Percentiles rank a stretch among this genome's conserved stretches.
These are phyloP conservation scores for Spizellomyces sp. DNA, from an alignment of 192 early-diverging fungal genomes.

Conservation along the genomic window DNA sequence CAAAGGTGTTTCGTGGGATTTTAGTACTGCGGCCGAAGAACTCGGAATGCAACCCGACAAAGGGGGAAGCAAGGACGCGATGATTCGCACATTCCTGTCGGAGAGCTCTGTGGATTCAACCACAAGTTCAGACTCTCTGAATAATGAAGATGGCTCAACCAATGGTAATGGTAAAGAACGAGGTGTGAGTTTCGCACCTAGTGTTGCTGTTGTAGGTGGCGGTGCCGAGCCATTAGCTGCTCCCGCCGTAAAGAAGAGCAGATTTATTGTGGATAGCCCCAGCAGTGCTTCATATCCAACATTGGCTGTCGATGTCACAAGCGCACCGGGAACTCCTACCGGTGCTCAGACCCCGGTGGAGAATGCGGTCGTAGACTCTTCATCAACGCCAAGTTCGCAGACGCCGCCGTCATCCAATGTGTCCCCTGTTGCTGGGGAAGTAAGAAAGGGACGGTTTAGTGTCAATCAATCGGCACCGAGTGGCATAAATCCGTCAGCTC, in stretches of 20 bases:
- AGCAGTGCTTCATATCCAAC: constrained; percentile 4
- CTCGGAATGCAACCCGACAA: constrained; percentile 10
- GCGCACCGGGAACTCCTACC: constrained; percentile 3
- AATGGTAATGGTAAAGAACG: not conserved
- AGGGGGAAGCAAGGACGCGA: constrained; percentile 3
- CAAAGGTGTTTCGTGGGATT: constrained; percentile 70
- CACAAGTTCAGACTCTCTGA: not conserved
- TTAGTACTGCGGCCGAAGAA: constrained; percentile 46
- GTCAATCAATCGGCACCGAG: constrained; percentile 43
- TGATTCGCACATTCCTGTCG: constrained; percentile 1
- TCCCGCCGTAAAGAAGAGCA: constrained; percentile 12
- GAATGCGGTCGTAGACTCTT: constrained; percentile 6
- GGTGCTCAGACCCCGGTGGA: not conserved
- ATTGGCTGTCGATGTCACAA: not conserved
- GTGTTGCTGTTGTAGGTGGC: constrained; percentile 6
- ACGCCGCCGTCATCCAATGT: constrained; percentile 6
- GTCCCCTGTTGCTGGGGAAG: constrained; percentile 33
- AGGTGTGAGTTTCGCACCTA: constrained; percentile 19
- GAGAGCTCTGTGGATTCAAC: not conserved
- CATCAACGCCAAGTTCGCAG: constrained; percentile 2
- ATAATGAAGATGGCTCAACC: not conserved
- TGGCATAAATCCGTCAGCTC: not conserved
- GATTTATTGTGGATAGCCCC: constrained; percentile 14
- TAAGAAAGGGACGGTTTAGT: constrained; percentile 77
- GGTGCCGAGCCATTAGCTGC: constrained; percentile 9